phyloP scores from a whole-genome alignment of 2,329 filamentous ascomycete species.

The Lasiodiplodia gonubiensis region DNA sequence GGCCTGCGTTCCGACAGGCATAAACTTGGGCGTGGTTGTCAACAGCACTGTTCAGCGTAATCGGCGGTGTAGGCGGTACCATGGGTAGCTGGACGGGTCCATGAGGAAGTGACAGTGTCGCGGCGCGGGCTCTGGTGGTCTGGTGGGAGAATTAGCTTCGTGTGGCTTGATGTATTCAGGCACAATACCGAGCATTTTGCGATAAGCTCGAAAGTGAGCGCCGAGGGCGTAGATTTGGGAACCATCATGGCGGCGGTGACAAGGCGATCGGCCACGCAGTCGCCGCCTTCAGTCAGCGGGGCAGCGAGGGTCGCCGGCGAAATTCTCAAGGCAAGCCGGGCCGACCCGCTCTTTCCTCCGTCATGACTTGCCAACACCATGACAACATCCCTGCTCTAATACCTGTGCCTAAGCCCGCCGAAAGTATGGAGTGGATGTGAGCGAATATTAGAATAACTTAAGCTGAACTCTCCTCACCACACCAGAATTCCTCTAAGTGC shows the following conservation, averaged over 20 bases:
- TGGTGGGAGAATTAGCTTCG: slow-evolving; percentile 47
- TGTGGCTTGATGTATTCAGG: not conserved
- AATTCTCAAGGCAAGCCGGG: not conserved
- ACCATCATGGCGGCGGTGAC: slow-evolving; percentile 35
- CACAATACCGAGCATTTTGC: slow-evolving; percentile 45
- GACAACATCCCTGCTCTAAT: not conserved
- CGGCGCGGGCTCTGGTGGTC: slow-evolving; percentile 94
- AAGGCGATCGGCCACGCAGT: slow-evolving; percentile 7
- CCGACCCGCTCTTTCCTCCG: slow-evolving; percentile 7
- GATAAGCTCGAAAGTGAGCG: slow-evolving; percentile 46
- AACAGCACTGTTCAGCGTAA: slow-evolving; percentile 45
- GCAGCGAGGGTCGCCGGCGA: not conserved
- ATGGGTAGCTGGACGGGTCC: slow-evolving; percentile 65
- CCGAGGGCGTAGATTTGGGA: slow-evolving; percentile 43
- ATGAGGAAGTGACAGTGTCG: slow-evolving; percentile 86
- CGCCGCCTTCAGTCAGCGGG: not conserved
- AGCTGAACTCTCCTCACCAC: too few relatives aligned
- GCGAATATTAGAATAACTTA: too few relatives aligned
- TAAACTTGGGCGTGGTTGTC: slow-evolving; percentile 64
- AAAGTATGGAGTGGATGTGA: too few relatives aligned
- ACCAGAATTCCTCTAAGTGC: too few relatives aligned
- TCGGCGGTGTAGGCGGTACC: slow-evolving; percentile 67
- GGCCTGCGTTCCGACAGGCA: slow-evolving; percentile 97
- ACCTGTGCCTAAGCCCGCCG: too few relatives aligned
- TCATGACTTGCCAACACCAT: not conserved